These are phyloP conservation scores for Filobasidium wieringae DNA, from an alignment of 768 basidiomycete genomes.

Conservation along the genomic window DNA sequence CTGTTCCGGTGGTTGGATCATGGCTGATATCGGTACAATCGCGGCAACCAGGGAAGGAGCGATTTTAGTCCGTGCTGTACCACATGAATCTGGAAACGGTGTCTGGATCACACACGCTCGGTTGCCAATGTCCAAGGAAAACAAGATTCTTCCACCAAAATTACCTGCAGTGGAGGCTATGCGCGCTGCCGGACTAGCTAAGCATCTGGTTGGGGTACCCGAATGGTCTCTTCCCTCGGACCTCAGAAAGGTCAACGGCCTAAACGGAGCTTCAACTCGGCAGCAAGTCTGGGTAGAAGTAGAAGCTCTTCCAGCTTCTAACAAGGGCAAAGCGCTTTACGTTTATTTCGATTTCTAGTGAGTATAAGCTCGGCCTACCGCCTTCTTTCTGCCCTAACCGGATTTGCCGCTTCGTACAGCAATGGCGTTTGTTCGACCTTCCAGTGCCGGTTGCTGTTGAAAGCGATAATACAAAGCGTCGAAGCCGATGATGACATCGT, in stretches of 20 bases:
- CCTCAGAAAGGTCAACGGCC: conserved; percentile 8
- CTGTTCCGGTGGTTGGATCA: conserved; percentile 11
- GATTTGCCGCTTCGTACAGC: no score
- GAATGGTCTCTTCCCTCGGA: conserved; percentile 17
- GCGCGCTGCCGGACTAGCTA: conserved; percentile 16
- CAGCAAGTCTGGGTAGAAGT: conserved; percentile 25
- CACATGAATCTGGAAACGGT: conserved; percentile 11
- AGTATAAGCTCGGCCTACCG: conserved; percentile 2
- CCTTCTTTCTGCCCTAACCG: no score
- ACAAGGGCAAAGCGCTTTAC: conserved; percentile 16
- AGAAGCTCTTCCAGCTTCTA: conserved; percentile 7
- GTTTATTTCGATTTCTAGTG: conserved; percentile 35
- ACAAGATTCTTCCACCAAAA: conserved; percentile 26
- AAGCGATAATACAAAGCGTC: conserved; percentile 22
- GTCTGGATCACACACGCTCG: conserved; percentile 33
- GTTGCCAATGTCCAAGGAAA: conserved; percentile 20
- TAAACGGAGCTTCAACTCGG: conserved; percentile 21
- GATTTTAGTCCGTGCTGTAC: conserved; percentile 22
- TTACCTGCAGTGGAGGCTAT: conserved; percentile 26
- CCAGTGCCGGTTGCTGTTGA: conserved; percentile 24
- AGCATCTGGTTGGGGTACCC: conserved; percentile 14
- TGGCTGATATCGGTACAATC: conserved; percentile 20
- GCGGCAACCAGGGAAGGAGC: conserved; percentile 26
- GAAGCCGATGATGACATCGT: conserved; percentile 17
- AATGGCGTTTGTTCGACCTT: conserved; percentile 32